Evolutionary conservation across 2,329 filamentous ascomycete species (phyloP).

Genomic region (Alternaria burnsii): DNA sequence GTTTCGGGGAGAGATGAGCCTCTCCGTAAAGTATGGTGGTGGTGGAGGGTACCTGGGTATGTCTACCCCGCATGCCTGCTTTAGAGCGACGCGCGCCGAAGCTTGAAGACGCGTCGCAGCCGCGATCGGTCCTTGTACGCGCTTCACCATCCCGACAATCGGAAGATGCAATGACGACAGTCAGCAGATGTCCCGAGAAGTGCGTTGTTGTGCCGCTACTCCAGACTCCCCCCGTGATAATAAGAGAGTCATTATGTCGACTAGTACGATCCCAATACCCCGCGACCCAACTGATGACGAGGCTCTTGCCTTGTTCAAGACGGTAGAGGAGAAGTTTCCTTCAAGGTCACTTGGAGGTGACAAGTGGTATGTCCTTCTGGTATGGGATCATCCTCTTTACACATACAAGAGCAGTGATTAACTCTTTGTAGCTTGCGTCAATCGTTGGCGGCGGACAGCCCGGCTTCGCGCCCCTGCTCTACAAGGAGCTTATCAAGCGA

Average conservation of each 20-base stretch:
- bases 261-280: conserved; percentile 20
- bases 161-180: background rate
- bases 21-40: background rate
- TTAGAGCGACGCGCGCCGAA: background rate
- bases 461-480: conserved; percentile 62
- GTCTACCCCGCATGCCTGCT: background rate
- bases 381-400: conserved; percentile 24
- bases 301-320: conserved; percentile 53
- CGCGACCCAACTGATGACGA: conserved; percentile 51
- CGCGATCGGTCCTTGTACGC: background rate
- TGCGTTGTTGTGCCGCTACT: background rate
- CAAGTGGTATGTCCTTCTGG: conserved; percentile 58
- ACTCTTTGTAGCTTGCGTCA: conserved; percentile 48
- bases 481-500: conserved; percentile 63
- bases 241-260: conserved; percentile 16
- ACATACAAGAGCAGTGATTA: background rate
- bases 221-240: background rate
- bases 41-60: background rate
- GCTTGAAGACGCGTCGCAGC: conserved; percentile 1
- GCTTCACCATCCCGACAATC: background rate
- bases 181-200: background rate
- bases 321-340: conserved; percentile 56
- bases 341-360: conserved; percentile 52
- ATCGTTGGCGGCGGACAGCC: conserved; percentile 62
- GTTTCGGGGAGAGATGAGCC: background rate